Conservation (phyloP, 2,329 filamentous ascomycete species). For the Fusarium incarnatum region DNA sequence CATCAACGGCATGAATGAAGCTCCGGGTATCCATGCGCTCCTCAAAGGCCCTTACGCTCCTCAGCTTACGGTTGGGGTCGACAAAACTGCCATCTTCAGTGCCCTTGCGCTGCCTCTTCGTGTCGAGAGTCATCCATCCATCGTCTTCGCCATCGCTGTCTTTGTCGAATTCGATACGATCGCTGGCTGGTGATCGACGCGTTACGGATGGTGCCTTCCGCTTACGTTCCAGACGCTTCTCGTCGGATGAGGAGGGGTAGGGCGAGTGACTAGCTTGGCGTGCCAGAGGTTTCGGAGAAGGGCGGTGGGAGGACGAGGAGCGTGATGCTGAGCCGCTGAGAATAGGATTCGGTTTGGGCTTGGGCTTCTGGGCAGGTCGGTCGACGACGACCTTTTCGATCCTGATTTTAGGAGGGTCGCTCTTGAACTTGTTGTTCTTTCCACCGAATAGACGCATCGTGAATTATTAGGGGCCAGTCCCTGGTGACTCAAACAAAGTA, state of each 20-base stretch:
- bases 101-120: conserved; percentile 61
- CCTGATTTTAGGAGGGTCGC: conserved; percentile 62
- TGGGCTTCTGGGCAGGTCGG: conserved; percentile 51
- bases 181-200: conserved; percentile 60
- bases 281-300: conserved; percentile 56
- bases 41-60: conserved; percentile 60
- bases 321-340: conserved; percentile 49
- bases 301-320: conserved; percentile 52
- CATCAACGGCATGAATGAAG: conserved; percentile 70
- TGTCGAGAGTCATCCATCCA: conserved; percentile 63
- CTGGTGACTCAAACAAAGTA: conserved; percentile 10
- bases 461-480: conserved; percentile 26
- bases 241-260: conserved; percentile 56
- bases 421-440: conserved; percentile 63
- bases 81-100: conserved; percentile 55
- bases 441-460: conserved; percentile 56
- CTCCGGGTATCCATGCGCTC: conserved; percentile 55
- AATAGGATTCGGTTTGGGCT: conserved; percentile 51
- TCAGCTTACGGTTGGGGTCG: conserved; percentile 61
- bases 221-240: conserved; percentile 58
- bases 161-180: conserved; percentile 63
- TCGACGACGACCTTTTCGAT: conserved; percentile 65
- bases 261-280: conserved; percentile 58
- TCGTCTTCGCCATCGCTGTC: conserved; percentile 64
- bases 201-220: conserved; percentile 58